Conservation (phyloP, 257 asterid species). For the Agastache rugosa region DNA sequence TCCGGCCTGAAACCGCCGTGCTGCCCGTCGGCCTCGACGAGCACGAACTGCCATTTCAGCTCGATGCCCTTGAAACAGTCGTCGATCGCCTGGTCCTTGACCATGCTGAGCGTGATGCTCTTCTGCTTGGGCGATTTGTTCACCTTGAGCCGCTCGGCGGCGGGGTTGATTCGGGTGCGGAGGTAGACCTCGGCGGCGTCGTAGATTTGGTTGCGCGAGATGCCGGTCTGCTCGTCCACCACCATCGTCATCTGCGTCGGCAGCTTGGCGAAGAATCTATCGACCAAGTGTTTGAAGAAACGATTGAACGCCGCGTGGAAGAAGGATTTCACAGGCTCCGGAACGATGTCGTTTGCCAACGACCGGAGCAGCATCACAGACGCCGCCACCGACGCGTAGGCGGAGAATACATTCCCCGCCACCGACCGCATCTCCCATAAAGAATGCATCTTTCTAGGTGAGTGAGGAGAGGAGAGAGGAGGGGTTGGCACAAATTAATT, state of each 20-base stretch:
- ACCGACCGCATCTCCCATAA: constrained; percentile 57
- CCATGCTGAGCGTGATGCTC: constrained; percentile 54
- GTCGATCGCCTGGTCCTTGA: constrained; percentile 51
- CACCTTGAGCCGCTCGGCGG: constrained; percentile 54
- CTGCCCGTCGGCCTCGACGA: constrained; percentile 53
- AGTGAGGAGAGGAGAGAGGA: too few species aligned
- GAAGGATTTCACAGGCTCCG: constrained; percentile 45
- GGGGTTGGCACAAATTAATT: too few species aligned
- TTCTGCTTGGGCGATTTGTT: constrained; percentile 60
- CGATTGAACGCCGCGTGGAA: constrained; percentile 40
- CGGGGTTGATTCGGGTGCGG: constrained; percentile 58
- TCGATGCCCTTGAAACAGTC: constrained; percentile 44
- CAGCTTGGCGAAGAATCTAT: constrained; percentile 39
- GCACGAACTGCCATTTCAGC: constrained; percentile 62
- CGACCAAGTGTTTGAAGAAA: constrained; percentile 38
- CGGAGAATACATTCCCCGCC: constrained; percentile 64
- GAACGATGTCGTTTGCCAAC: constrained; percentile 61
- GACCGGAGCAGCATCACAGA: constrained; percentile 75
- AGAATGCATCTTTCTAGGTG: constrained; percentile 50
- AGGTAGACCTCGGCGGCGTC: constrained; percentile 78
- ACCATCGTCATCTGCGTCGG: constrained; percentile 55
- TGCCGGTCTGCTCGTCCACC: constrained; percentile 69
- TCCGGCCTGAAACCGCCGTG: constrained; percentile 39
- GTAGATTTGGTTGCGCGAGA: constrained; percentile 61
- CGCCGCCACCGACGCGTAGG: constrained; percentile 81